Evolutionary conservation across 2,329 filamentous ascomycete genomes (phyloP), one percentile per base, ranked within the genome.

Genomic region (Leptoxyphium fumago): DNA sequence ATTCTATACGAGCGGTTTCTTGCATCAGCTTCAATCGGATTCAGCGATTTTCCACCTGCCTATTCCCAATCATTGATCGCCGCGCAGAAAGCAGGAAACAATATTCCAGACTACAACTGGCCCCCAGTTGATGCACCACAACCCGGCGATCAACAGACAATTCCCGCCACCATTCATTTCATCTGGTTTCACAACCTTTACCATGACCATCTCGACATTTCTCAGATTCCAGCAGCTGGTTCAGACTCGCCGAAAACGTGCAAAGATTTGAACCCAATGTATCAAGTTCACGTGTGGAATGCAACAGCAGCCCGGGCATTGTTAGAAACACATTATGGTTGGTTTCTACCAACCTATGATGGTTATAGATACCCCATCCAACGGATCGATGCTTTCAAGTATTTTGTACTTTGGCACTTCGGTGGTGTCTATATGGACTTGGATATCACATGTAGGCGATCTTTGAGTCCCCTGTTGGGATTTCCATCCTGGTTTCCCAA

Each of bases 401-500:
- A 58, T 41, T 55, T 56, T 38, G 48, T 47, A 10, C 50, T 58
- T 1, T 52, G 46, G 29, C 52, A 56, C 36, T 55, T 43, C 17
- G 55, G 55, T 6, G 54, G 55, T 13, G 47, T 56, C 1, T 58
- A 58, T 36, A 52, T 58, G 49, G 55, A 56, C 28, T 47, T 55
- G 4, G 52, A 34, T n/a, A 34, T 34, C 10, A n/a, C 21, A 28
- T 11, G 38, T 15, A 72, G 75, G 50, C 72, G 74, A 47, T 72
- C 71, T 42, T 69, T 82, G 41, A 78, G 82, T 14, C 78, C 78
- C 41, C 71, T 82, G 8, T 74, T 82, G 44, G 68, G 70, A 41
- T 82, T 81, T 61, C 74, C 74, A 14, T 77, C 79, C 18, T 82
- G 76, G 75, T 68, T 81, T 5, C 77, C 79, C 50, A 73, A 75